Percentiles rank a stretch among this genome's conserved stretches.
phyloP scores from a whole-genome alignment of 176 grass and related monocot genomes.

The Paspalum notatum region DNA sequence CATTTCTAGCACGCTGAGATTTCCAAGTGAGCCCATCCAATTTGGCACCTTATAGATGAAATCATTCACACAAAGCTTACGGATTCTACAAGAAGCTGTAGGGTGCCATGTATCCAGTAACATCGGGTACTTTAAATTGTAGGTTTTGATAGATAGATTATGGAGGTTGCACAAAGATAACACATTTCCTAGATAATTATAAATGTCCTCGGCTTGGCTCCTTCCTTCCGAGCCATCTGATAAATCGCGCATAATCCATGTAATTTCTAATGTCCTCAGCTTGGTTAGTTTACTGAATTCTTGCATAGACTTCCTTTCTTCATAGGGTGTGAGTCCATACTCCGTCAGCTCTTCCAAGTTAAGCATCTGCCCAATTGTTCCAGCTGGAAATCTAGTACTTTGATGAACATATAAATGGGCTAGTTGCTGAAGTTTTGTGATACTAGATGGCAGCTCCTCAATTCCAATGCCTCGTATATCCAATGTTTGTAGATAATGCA shows the following conservation, averaged over 20 bases:
- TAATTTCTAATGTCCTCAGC: background rate
- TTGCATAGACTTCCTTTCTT: background rate
- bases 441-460: background rate
- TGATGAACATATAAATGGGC: background rate
- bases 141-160: background rate
- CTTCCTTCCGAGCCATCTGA: background rate
- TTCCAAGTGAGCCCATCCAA: conserved; percentile 17
- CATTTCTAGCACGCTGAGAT: conserved; percentile 1
- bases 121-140: background rate
- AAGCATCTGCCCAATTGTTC: conserved; percentile 11
- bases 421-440: background rate
- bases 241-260: background rate
- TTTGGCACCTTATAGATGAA: conserved; percentile 6
- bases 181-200: background rate
- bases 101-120: background rate
- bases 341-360: background rate
- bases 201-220: background rate
- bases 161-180: conserved; percentile 3
- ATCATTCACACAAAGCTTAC: background rate
- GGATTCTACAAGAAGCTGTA: background rate
- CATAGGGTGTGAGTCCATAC: background rate
- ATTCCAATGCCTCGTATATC: background rate
- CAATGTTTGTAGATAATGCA: conserved; percentile 14
- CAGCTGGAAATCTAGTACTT: background rate
- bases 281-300: conserved; percentile 23